These are phyloP conservation scores for Mrakiaceae sp. DNA, from an alignment of 1,284 basidiomycete species.

Conservation along the genomic window DNA sequence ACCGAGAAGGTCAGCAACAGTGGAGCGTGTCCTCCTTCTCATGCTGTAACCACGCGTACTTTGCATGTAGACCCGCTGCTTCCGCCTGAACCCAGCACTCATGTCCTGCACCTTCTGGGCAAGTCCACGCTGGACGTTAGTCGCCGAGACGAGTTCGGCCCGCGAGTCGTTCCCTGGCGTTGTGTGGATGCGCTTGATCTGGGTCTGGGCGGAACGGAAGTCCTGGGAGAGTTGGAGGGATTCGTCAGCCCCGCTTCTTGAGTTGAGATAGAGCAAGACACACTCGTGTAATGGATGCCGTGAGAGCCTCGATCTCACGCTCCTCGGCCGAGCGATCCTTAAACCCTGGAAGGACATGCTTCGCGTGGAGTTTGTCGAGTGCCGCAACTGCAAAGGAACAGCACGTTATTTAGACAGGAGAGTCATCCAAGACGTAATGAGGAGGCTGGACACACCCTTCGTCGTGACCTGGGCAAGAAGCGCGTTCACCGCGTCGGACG, in stretches of 20 bases:
- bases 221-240: conserved; percentile 45
- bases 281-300: conserved; percentile 78
- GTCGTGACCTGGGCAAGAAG: conserved; percentile 54
- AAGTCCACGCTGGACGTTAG: conserved; percentile 93
- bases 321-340: conserved; percentile 88
- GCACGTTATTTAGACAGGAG: not conserved
- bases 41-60: conserved; percentile 46
- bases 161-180: conserved; percentile 31
- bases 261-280: conserved; percentile 19
- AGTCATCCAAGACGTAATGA: not conserved
- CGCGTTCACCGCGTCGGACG: conserved; percentile 75
- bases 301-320: conserved; percentile 78
- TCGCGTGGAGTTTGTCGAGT: conserved; percentile 88
- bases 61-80: conserved; percentile 94
- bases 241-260: not conserved
- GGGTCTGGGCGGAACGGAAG: conserved; percentile 65
- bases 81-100: conserved; percentile 88
- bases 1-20: conserved; percentile 17
- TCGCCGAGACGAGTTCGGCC: conserved; percentile 59
- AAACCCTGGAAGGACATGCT: conserved; percentile 91
- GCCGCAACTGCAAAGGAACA: conserved; percentile 45
- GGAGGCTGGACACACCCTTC: conserved; percentile 56
- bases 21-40: not conserved
- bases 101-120: conserved; percentile 90
- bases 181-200: conserved; percentile 59